phyloP scores from a whole-genome alignment of 805 yeast genomes.

The Grigorovia jiainica region DNA sequence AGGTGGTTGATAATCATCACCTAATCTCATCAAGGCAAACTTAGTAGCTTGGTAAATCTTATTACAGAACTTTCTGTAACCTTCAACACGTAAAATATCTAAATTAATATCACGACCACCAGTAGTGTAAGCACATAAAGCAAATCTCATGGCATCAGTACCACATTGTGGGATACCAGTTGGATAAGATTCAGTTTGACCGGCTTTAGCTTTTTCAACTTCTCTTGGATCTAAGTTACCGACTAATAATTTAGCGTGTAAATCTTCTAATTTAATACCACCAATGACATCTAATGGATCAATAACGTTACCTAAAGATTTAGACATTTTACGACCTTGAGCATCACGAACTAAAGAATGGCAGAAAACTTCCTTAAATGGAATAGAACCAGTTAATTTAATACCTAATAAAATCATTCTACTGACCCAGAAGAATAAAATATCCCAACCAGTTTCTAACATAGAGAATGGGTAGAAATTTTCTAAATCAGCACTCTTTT shows the following conservation, averaged over 20 bases:
- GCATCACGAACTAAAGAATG: constrained; percentile 98
- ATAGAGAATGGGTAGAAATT: constrained; percentile 82
- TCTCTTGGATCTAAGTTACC: constrained; percentile 91
- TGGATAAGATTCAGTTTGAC: constrained; percentile 86
- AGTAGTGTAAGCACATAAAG: constrained; percentile 94
- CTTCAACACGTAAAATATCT: constrained; percentile 93
- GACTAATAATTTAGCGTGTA: constrained; percentile 63
- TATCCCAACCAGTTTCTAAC: constrained; percentile 99
- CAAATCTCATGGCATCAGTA: constrained; percentile 96
- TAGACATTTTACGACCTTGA: constrained; percentile 98
- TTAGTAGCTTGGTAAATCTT: constrained; percentile 98
- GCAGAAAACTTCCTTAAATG: constrained; percentile 95
- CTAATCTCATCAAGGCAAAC: constrained; percentile 87
- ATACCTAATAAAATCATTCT: constrained; percentile 91
- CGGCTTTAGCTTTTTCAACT: constrained; percentile 74
- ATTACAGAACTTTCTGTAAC: constrained; percentile 98
- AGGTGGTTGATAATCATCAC: constrained; percentile 80
- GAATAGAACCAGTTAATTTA: constrained; percentile 82
- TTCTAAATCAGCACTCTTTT: constrained; percentile 61
- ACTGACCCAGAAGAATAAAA: constrained; percentile 96
- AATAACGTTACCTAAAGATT: constrained; percentile 91
- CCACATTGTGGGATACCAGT: constrained; percentile 99
- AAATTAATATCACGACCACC: constrained; percentile 98
- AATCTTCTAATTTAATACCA: constrained; percentile 72
- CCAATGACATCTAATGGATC: constrained; percentile 91